A percentile compares a stretch with the other conserved stretches of the same genome.
Evolutionary conservation across 2,329 filamentous ascomycete species (phyloP).

Genomic region (Beauveria sp.): DNA sequence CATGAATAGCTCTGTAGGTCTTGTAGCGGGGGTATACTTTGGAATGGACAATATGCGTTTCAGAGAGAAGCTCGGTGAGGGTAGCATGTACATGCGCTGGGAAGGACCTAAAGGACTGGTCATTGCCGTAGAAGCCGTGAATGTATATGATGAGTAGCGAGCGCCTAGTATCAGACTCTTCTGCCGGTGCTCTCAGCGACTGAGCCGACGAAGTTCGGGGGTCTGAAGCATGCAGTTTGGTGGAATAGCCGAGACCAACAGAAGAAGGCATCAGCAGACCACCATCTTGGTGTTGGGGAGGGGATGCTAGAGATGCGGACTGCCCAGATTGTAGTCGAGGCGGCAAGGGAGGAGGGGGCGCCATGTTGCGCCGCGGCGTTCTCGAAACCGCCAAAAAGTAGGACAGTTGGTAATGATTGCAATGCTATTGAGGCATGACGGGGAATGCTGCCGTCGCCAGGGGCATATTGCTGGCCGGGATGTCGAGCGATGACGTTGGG

Average conservation of each 20-base stretch:
- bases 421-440: background rate
- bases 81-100: constrained; percentile 79
- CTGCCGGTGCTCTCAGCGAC: constrained; percentile 28
- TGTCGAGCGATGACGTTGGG: background rate
- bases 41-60: constrained; percentile 74
- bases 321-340: background rate
- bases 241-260: background rate
- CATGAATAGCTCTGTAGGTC: constrained; percentile 61
- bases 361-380: background rate
- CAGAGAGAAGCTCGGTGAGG: constrained; percentile 56
- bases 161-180: constrained; percentile 29
- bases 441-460: background rate
- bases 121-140: constrained; percentile 85
- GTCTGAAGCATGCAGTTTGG: constrained; percentile 22
- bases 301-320: background rate
- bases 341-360: background rate
- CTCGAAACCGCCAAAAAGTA: background rate
- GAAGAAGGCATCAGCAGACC: background rate
- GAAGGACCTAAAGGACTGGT: constrained; percentile 80
- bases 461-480: background rate
- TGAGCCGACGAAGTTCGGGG: constrained; percentile 43
- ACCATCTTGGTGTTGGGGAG: background rate
- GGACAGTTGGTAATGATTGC: background rate
- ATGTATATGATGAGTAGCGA: constrained; percentile 73
- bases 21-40: constrained; percentile 80